Conservation (phyloP, 1,284 basidiomycete genomes). For the Rhodotorula sp. region DNA sequence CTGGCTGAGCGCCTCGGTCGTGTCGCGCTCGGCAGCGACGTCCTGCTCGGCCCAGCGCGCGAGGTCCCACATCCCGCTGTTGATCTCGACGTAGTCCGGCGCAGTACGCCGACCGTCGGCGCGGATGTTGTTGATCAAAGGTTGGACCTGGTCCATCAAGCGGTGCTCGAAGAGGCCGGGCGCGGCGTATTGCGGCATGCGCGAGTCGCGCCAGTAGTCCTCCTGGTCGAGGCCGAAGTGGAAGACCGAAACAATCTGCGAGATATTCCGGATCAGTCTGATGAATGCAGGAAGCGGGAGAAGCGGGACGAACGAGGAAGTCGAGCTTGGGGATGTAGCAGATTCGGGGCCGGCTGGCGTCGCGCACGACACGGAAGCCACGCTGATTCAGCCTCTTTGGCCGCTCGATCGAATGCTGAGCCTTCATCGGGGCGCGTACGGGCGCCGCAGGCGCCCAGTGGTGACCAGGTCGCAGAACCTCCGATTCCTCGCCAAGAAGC, state of each 20-base stretch:
- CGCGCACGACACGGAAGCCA: slow-evolving; percentile 36
- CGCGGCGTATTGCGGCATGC: slow-evolving; percentile 48
- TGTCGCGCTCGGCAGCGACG: slow-evolving; percentile 41
- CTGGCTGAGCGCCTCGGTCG: slow-evolving; percentile 46
- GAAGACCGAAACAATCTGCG: slow-evolving; percentile 50
- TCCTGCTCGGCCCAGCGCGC: slow-evolving; percentile 52
- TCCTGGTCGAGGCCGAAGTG: slow-evolving; percentile 51
- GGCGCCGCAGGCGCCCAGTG: slow-evolving; percentile 30
- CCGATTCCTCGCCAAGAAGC: slow-evolving; percentile 48
- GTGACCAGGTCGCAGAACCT: slow-evolving; percentile 49
- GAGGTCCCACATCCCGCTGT: slow-evolving; percentile 51
- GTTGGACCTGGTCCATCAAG: slow-evolving; percentile 48
- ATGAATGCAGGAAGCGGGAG: neutral
- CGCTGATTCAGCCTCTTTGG: slow-evolving; percentile 26
- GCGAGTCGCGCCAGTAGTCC: slow-evolving; percentile 47
- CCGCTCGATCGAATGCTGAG: slow-evolving; percentile 28
- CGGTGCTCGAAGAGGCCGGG: slow-evolving; percentile 51
- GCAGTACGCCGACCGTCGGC: slow-evolving; percentile 41
- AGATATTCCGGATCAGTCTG: no score
- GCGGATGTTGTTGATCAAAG: slow-evolving; percentile 45
- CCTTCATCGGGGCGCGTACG: slow-evolving; percentile 29
- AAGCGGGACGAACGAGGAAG: slow-evolving; percentile 44
- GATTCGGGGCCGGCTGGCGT: slow-evolving; percentile 50
- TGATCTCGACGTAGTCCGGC: slow-evolving; percentile 51
- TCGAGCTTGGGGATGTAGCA: slow-evolving; percentile 52